phyloP scores from a whole-genome alignment of 768 basidiomycete genomes.

The Tubosaeta brunneosetosa region DNA sequence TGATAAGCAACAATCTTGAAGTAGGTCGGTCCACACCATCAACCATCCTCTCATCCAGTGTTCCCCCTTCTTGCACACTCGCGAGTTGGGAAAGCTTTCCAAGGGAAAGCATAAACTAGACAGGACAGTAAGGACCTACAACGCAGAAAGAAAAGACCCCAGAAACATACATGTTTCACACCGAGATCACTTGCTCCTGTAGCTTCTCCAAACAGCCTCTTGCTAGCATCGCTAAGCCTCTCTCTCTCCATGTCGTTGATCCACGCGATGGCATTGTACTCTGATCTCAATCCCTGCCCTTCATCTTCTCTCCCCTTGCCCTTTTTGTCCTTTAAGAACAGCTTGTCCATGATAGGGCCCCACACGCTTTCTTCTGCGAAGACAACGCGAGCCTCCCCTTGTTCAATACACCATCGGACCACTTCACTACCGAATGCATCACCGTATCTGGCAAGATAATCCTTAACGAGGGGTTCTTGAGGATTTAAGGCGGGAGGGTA shows the following conservation, averaged over 20 bases:
- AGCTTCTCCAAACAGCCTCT: slow-evolving; percentile 60
- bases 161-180: slow-evolving; percentile 66
- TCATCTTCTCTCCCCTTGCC: slow-evolving; percentile 24
- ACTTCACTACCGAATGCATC: slow-evolving; percentile 84
- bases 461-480: slow-evolving; percentile 54
- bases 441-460: slow-evolving; percentile 73
- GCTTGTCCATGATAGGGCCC: slow-evolving; percentile 60
- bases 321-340: slow-evolving; percentile 43
- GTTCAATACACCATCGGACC: slow-evolving; percentile 91
- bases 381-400: slow-evolving; percentile 78
- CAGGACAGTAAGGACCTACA: slow-evolving; percentile 5
- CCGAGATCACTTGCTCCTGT: slow-evolving; percentile 52
- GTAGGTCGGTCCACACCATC: slow-evolving; percentile 42
- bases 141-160: background rate
- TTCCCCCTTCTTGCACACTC: slow-evolving; percentile 41
- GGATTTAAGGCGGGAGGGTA: slow-evolving; percentile 65
- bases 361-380: slow-evolving; percentile 72
- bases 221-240: slow-evolving; percentile 61
- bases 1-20: background rate
- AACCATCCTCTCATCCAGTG: slow-evolving; percentile 47
- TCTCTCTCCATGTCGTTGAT: slow-evolving; percentile 76
- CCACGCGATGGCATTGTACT: slow-evolving; percentile 65
- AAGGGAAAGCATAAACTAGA: slow-evolving; percentile 83
- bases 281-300: slow-evolving; percentile 43
- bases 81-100: slow-evolving; percentile 84